Base-by-base conservation (phyloP, 78 protist species). In the Guillardia theta region DNA sequence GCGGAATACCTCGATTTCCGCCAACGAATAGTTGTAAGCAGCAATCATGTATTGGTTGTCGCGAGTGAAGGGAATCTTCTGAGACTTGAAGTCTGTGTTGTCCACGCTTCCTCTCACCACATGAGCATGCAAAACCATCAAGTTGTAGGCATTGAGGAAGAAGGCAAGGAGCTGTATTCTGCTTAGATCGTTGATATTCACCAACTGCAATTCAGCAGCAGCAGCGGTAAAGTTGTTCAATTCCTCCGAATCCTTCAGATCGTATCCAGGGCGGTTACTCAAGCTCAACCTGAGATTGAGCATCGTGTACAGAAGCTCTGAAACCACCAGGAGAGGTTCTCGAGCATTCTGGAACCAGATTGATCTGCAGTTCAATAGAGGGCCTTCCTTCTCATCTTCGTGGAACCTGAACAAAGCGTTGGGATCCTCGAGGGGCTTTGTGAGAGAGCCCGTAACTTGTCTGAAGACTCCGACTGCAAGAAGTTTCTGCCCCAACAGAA, bases 301-400 rank as follows among this genome's bases (percentile, higher is more conserved):
- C 62, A 88, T 45, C n/a, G 76, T 88, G 93, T 48, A 48, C 33
- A 88, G 93, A 33, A 88, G 93, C 93, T 88, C 93, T 1, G 93
- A 88, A 18, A 88, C 93, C 46, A 88, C 93, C 33, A 88, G 93
- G 45, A 88, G 93, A 36, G 93, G 93, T 64, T 88, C 93, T 22
- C 93, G 93, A 19, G 93, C 93, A n/a, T 88, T 88, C 93, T 88
- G 93, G 64, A 48, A 88, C 93, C 93, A 88, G 43, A 88, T 88
- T 18, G 76, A 48, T 41, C 93, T 24, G 62, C 93, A 88, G 93
- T 88, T 88, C 76, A 88, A 64, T 18, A 88, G 64, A 19, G 93
- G 93, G 33, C 93, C 93, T 10, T 88, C 93, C 93, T 88, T 88
- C 93, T 88, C 93, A 43, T 88, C 93, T 43, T 88, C 93, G 62